Percentiles rank a stretch among this genome's conserved stretches.
phyloP scores from a whole-genome alignment of 257 asterid genomes.

The Echites panduratus region DNA sequence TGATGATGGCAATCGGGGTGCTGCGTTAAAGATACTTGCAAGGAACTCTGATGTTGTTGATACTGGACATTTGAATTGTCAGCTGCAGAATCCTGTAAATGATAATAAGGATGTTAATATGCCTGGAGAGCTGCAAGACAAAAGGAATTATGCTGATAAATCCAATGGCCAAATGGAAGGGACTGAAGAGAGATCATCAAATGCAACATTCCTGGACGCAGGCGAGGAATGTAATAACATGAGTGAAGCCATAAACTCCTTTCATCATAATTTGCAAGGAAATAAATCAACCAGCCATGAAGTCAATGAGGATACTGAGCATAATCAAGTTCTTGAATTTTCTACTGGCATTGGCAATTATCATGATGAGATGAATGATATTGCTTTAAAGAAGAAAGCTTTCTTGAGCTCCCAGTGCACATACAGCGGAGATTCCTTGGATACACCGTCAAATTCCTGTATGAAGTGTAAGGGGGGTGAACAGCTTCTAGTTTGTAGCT shows the following conservation, averaged over 20 bases:
- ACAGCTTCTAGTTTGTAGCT: constrained; percentile 40
- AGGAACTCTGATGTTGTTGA: constrained; percentile 13
- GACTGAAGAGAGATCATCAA: constrained; percentile 16
- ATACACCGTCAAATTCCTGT: constrained; percentile 38
- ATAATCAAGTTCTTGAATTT: constrained; percentile 19
- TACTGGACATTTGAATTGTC: constrained; percentile 22
- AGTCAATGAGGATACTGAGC: constrained; percentile 20
- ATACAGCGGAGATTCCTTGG: constrained; percentile 40
- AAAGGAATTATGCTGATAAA: constrained; percentile 23
- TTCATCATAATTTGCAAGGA: constrained; percentile 12
- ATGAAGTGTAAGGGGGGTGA: constrained; percentile 48
- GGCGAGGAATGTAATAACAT: constrained; percentile 7
- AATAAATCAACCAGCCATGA: constrained; percentile 13
- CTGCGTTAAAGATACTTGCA: constrained; percentile 19
- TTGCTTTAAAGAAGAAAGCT: constrained; percentile 35
- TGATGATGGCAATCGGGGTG: constrained; percentile 12
- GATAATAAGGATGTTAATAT: constrained; percentile 19
- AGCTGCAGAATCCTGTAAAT: constrained; percentile 16
- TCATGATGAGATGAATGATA: constrained; percentile 37
- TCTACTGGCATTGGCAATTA: constrained; percentile 35
- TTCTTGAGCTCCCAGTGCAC: constrained; percentile 48
- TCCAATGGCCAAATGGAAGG: constrained; percentile 15
- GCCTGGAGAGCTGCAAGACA: constrained; percentile 22
- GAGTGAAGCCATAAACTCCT: constrained; percentile 15
- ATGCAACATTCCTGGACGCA: constrained; percentile 2